These are phyloP conservation scores for Odonthalia washingtoniensis DNA, from an alignment of 31 red algal genomes.

Conservation along the genomic window DNA sequence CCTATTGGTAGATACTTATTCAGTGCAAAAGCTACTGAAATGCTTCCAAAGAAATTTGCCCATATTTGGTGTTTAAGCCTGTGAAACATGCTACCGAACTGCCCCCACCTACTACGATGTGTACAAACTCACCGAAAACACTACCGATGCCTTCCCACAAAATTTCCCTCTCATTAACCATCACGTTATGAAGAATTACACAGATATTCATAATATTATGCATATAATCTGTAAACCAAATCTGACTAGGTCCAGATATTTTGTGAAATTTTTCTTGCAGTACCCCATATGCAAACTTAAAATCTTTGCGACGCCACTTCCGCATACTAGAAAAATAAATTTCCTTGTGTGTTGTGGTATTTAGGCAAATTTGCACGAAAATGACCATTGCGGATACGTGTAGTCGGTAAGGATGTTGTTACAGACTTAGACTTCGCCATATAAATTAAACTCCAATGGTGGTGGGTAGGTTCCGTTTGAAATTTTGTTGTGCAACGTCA, in stretches of 20 bases:
- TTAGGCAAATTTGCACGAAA: conserved; percentile 2
- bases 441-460: neutral
- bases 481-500: conserved; percentile 16
- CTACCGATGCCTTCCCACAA: neutral
- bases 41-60: too few relatives aligned
- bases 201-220: conserved; percentile 13
- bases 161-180: neutral
- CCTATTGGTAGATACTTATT: too few relatives aligned
- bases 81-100: too few relatives aligned
- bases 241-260: neutral
- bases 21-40: too few relatives aligned
- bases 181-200: conserved; percentile 53
- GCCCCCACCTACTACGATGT: too few relatives aligned
- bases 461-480: conserved; percentile 24
- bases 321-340: neutral
- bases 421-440: neutral
- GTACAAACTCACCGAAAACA: too few relatives aligned
- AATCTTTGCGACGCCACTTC: conserved; percentile 27
- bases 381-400: conserved; percentile 40
- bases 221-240: conserved; percentile 15
- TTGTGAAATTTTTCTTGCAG: conserved; percentile 19
- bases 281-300: conserved; percentile 29
- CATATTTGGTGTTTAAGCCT: too few relatives aligned
- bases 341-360: neutral
- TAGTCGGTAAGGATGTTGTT: conserved; percentile 28